Conservation (phyloP, 306 rosid species). For the Cicer arietinum region DNA sequence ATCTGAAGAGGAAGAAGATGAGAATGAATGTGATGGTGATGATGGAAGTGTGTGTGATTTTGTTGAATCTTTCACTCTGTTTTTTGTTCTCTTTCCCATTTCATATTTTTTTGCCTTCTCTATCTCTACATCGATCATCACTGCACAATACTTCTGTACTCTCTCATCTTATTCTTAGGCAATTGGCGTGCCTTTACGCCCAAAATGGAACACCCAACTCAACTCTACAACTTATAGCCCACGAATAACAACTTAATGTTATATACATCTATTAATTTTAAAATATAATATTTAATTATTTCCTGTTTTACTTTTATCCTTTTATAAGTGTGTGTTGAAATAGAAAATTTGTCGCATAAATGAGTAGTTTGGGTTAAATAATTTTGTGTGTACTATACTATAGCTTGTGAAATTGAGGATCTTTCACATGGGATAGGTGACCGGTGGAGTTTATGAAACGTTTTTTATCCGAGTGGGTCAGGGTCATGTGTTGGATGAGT, state of each 20-base stretch:
- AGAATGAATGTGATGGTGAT: conserved; percentile 74
- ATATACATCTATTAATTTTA: no score
- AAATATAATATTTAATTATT: no score
- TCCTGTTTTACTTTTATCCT: no score
- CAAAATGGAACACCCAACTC: neutral
- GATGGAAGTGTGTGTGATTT: conserved; percentile 75
- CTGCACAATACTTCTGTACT: neutral
- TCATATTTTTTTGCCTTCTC: neutral
- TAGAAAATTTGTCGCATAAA: neutral
- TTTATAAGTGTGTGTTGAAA: no score
- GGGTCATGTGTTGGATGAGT: conserved; percentile 22
- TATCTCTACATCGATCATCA: conserved; percentile 41
- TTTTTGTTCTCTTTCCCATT: neutral
- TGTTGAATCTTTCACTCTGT: conserved; percentile 21
- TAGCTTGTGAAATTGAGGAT: conserved; percentile 27
- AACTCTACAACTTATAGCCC: conserved; percentile 3
- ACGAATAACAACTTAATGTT: no score
- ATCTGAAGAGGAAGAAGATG: conserved; percentile 83
- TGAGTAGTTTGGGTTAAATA: conserved; percentile 6
- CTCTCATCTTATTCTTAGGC: neutral
- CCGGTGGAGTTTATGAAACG: conserved; percentile 42
- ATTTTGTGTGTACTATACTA: conserved; percentile 9
- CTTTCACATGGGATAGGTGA: conserved; percentile 44
- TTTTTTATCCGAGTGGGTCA: conserved; percentile 3
- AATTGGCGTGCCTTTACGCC: neutral